These are phyloP conservation scores for Rutidosis leptorrhynchoides DNA, from an alignment of 129 eudicot genomes.

Conservation along the genomic window DNA sequence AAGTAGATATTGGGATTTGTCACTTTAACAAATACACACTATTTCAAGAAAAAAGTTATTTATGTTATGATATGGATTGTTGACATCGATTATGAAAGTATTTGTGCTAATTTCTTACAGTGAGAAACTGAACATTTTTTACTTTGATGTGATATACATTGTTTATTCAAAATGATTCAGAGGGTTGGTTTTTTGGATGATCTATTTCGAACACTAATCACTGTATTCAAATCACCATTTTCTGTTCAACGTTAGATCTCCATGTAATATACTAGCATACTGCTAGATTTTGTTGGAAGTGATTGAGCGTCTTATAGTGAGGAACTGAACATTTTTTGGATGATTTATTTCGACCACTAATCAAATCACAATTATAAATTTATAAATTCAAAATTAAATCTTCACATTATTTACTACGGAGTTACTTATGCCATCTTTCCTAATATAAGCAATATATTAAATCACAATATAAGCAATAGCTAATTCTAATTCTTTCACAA, in stretches of 20 bases:
- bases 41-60: neutral
- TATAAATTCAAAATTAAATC: no score
- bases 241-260: neutral
- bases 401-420: no score
- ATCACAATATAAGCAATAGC: no score
- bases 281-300: neutral
- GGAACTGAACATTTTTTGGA: no score
- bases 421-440: no score
- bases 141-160: conserved; percentile 6
- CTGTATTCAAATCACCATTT: neutral
- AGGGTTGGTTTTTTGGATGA: conserved; percentile 23
- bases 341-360: no score
- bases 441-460: no score
- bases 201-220: neutral
- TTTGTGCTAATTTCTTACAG: neutral
- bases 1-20: neutral
- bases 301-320: no score
- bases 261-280: no score
- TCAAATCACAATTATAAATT: no score
- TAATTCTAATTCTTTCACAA: no score
- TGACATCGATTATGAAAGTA: conserved; percentile 1
- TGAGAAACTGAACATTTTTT: neutral
- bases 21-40: neutral
- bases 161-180: conserved; percentile 18
- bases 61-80: neutral